A percentile compares a stretch with the other conserved stretches of the same genome.
These are phyloP conservation scores for Corymbia maculata DNA, from an alignment of 345 rosid genomes.

Conservation along the genomic window DNA sequence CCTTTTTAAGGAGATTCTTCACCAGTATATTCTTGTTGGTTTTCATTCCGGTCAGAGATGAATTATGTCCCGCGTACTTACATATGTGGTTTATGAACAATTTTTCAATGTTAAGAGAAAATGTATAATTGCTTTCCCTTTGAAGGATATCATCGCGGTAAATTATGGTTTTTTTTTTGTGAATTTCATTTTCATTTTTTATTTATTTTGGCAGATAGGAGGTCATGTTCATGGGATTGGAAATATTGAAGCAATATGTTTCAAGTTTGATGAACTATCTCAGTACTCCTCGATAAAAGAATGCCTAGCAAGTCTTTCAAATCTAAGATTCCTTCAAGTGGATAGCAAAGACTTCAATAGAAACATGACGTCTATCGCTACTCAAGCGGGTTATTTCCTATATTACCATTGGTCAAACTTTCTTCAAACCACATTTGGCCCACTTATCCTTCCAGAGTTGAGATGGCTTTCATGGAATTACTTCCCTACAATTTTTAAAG, in stretches of 20 bases:
- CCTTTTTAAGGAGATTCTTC: not conserved
- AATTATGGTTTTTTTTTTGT: not conserved
- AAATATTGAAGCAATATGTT: not conserved
- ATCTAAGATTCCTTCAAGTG: not conserved
- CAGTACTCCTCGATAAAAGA: not conserved
- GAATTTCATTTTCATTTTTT: not conserved
- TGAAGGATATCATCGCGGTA: not conserved
- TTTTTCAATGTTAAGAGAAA: not conserved
- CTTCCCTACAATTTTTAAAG: too few species aligned
- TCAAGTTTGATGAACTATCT: not conserved
- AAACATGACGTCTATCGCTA: not conserved
- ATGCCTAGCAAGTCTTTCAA: not conserved
- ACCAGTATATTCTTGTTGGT: too few species aligned
- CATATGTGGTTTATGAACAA: not conserved
- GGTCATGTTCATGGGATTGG: not conserved
- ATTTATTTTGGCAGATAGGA: not conserved
- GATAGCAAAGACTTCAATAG: not conserved
- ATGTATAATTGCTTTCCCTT: not conserved
- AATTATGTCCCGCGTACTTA: not conserved
- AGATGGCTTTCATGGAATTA: too few species aligned
- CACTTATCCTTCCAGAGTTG: too few species aligned
- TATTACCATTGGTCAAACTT: not conserved
- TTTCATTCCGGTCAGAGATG: too few species aligned
- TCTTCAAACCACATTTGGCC: not conserved
- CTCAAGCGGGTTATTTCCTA: not conserved